Conservation (phyloP, 805 yeast genomes). For the Nakazawaea siamensis region DNA sequence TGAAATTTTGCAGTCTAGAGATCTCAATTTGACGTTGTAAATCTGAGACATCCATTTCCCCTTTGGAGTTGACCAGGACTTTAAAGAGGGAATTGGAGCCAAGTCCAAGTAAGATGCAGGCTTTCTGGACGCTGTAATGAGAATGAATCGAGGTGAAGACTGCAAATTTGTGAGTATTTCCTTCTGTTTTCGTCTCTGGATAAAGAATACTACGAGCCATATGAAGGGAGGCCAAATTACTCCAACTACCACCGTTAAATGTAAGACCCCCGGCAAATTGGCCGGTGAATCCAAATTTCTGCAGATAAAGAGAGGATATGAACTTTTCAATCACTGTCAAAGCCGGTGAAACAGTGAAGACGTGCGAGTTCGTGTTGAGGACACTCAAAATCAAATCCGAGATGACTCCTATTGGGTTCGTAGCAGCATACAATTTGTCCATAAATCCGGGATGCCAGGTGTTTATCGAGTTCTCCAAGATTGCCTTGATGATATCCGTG, state of each 20-base stretch:
- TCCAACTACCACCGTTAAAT: constrained; percentile 83
- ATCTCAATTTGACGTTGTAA: constrained; percentile 36
- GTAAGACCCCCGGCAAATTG: constrained; percentile 72
- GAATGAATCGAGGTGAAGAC: constrained; percentile 65
- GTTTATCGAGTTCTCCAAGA: constrained; percentile 61
- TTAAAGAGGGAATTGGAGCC: constrained; percentile 59
- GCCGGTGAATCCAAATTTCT: constrained; percentile 48
- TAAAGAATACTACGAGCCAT: constrained; percentile 59
- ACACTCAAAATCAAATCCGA: constrained; percentile 61
- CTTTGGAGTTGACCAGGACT: constrained; percentile 46
- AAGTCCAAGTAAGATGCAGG: constrained; percentile 68
- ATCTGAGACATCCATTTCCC: constrained; percentile 43
- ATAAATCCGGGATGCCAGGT: constrained; percentile 86
- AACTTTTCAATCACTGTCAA: constrained; percentile 66
- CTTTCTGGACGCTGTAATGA: constrained; percentile 75
- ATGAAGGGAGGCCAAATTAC: constrained; percentile 71
- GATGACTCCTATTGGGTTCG: constrained; percentile 76
- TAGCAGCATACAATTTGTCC: constrained; percentile 80
- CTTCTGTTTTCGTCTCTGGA: constrained; percentile 63
- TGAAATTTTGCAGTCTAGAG: constrained; percentile 43
- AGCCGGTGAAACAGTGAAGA: constrained; percentile 78
- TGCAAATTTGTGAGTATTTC: constrained; percentile 56
- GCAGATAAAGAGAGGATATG: constrained; percentile 61
- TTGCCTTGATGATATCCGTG: constrained; percentile 39
- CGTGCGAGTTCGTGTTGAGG: constrained; percentile 79